phyloP scores from a whole-genome alignment of 352 stramenopile genomes.

The Thraustotheca clavata region DNA sequence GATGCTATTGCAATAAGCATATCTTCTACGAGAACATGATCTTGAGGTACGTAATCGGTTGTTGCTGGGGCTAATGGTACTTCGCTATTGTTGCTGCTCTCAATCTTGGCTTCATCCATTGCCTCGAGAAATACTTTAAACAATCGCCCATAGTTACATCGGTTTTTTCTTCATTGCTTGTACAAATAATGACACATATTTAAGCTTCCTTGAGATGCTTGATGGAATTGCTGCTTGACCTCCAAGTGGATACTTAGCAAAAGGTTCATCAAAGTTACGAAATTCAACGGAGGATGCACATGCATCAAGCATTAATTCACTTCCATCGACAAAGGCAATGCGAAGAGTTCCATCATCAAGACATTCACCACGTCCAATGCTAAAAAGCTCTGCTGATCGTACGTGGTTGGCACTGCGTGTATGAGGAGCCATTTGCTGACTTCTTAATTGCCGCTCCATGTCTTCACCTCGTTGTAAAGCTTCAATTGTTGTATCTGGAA shows the following conservation, averaged over 20 bases:
- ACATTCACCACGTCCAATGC: constrained; percentile 13
- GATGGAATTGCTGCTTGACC: not conserved
- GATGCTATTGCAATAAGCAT: constrained; percentile 1
- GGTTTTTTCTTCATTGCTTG: constrained; percentile 18
- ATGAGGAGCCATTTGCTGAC: not conserved
- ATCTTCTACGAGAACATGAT: not conserved
- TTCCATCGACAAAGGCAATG: constrained; percentile 14
- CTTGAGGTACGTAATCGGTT: not conserved
- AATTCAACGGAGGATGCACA: constrained; percentile 7
- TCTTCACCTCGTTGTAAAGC: not conserved
- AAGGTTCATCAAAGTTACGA: not conserved
- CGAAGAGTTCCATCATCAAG: constrained; percentile 15
- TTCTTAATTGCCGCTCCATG: not conserved
- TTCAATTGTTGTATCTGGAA: not conserved
- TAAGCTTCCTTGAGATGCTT: constrained; percentile 5
- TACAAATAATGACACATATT: constrained; percentile 19
- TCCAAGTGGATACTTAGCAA: not conserved
- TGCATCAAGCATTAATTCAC: constrained; percentile 5
- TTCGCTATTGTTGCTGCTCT: not conserved
- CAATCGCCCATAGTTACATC: not conserved
- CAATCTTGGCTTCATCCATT: not conserved
- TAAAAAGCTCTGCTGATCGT: not conserved
- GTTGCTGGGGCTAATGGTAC: too few species aligned
- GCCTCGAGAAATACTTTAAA: too few species aligned
- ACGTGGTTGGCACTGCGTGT: not conserved